Percentiles rank a stretch among this genome's conserved stretches.
phyloP scores from a whole-genome alignment of 2,329 filamentous ascomycete genomes.

The Clarireedia homoeocarpa region DNA sequence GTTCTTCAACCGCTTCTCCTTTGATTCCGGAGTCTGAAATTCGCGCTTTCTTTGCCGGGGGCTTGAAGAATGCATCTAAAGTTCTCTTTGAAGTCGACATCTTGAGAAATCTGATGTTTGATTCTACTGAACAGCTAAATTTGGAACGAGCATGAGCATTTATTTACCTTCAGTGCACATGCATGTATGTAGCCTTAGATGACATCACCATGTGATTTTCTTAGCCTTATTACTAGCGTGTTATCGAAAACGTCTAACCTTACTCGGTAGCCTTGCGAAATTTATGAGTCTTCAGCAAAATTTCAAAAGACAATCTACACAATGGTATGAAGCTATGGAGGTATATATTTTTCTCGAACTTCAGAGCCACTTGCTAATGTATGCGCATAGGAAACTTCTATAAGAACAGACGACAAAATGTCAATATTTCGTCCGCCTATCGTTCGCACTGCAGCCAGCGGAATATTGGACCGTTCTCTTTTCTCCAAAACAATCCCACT shows the following conservation, averaged over 20 bases:
- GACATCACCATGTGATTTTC: slow-evolving; percentile 6
- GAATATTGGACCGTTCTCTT: slow-evolving; percentile 72
- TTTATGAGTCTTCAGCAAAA: slow-evolving; percentile 4
- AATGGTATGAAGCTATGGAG: slow-evolving; percentile 23
- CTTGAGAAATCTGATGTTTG: not conserved
- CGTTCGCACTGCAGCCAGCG: slow-evolving; percentile 60
- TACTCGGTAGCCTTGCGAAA: slow-evolving; percentile 8
- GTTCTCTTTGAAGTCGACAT: slow-evolving; percentile 47
- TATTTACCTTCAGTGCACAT: not conserved
- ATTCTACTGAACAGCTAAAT: not conserved
- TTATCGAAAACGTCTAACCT: not conserved
- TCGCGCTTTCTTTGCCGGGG: slow-evolving; percentile 35
- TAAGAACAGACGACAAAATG: slow-evolving; percentile 35
- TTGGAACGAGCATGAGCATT: not conserved
- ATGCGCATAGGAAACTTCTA: slow-evolving; percentile 13
- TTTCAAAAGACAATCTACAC: slow-evolving; percentile 1
- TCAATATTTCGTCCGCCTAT: slow-evolving; percentile 68
- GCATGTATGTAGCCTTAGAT: slow-evolving; percentile 11
- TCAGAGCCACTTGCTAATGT: not conserved
- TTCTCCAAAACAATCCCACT: slow-evolving; percentile 72
- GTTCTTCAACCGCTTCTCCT: not conserved
- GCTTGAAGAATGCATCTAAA: slow-evolving; percentile 61
- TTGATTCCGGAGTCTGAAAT: slow-evolving; percentile 16
- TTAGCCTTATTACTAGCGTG: slow-evolving; percentile 4
- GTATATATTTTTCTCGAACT: slow-evolving; percentile 10